Conservation (phyloP, 306 rosid genomes). For the Parietaria judaica region DNA sequence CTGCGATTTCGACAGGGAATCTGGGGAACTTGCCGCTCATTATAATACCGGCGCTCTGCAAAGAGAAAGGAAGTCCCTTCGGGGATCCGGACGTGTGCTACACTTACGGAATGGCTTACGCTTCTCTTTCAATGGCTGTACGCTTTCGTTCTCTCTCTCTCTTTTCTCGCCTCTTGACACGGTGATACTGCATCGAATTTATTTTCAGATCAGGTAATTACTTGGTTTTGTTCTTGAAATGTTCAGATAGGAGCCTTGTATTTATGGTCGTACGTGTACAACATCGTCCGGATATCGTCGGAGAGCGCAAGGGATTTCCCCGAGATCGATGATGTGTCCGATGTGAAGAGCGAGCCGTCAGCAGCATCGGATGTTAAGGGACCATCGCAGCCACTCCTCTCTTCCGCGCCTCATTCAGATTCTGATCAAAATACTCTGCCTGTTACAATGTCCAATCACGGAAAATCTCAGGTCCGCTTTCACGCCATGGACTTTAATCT, state of each 20-base stretch:
- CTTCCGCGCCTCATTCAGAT: constrained; percentile 22
- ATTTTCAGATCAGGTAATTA: background rate
- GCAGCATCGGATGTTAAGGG: background rate
- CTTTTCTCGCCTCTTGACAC: background rate
- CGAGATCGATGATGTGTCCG: constrained; percentile 11
- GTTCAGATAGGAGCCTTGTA: constrained; percentile 59
- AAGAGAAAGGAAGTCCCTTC: constrained; percentile 56
- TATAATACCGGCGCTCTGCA: constrained; percentile 48
- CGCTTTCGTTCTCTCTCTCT: background rate
- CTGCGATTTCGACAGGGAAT: constrained; percentile 26
- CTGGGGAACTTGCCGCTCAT: constrained; percentile 47
- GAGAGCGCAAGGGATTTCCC: constrained; percentile 13
- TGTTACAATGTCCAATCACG: constrained; percentile 16
- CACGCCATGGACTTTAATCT: too few relatives aligned
- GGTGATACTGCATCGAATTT: background rate
- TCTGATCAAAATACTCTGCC: constrained; percentile 28
- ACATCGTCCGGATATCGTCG: constrained; percentile 61
- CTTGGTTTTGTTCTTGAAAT: background rate
- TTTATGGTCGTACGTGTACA: constrained; percentile 77
- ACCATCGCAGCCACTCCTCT: constrained; percentile 21
- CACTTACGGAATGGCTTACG: constrained; percentile 44
- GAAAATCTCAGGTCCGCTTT: constrained; percentile 26
- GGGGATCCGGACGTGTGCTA: constrained; percentile 37
- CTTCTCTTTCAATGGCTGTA: constrained; percentile 60
- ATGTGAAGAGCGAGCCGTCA: constrained; percentile 7